Evolutionary conservation across 768 basidiomycete genomes (phyloP), one percentile per base, ranked within the genome.

Genomic region (button mushroom (Agaricus bisporus)): DNA sequence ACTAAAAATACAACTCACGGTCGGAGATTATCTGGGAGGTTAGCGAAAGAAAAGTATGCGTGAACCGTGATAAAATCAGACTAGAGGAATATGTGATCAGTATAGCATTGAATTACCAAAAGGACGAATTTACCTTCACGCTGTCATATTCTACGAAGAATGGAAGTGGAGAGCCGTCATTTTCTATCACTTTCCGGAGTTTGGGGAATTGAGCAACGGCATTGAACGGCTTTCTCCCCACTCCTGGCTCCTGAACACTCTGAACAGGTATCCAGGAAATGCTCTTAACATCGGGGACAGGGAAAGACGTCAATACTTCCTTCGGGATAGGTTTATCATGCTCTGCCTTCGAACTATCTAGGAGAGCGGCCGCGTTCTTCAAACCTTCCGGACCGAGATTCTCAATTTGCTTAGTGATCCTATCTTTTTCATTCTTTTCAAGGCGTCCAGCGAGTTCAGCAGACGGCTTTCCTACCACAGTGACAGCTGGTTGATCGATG

Each of bases 71-170:
- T 83, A 66, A 99, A 98, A 62, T 95, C 92, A 7, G 95, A 98
- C 90, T 97, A 58, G 44, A 32, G 11, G n/a, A 35, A 17, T 1
- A 36, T 29, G 9, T 15, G 36, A 10, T 14, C n/a, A 26, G 14
- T 1, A 48, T 3, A 35, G 20, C 17, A 36, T 17, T 32, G n/a
- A 6, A 55, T 43, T 46, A 49, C n/a, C 42, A 46, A 35, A 49
- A 52, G 25, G 51, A 35, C 18, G 22, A 4, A 18, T 69, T 39
- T 46, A 89, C 94, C 74, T 92, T 81, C 45, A 95, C 92, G 66
- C 95, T 91, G 61, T 97, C 89, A 63, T 91, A 99, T 63, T 97
- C 87, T 9, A 95, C 82, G 65, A 94, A 95, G 71, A 93, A 95
- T 5, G 95, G 83, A 32, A 95, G 65, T 3, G 78, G 65, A 2